Conservation (phyloP, 2,329 filamentous ascomycete genomes). For the Aspergillus tamarii region DNA sequence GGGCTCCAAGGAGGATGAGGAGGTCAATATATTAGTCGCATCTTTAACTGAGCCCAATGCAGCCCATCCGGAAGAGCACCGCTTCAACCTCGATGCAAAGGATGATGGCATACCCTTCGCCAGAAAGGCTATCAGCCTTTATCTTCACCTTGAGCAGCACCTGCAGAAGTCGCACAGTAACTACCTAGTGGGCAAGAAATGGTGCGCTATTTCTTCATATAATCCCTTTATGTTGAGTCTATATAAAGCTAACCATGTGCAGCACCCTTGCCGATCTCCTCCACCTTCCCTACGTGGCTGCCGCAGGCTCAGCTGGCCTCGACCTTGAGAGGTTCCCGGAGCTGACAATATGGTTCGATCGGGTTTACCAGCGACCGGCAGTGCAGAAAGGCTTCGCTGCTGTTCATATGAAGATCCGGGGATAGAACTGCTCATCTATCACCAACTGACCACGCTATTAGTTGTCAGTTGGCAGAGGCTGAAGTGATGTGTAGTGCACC, state of each 20-base stretch:
- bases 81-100: background rate
- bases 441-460: background rate
- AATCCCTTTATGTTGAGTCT: no score
- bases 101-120: conserved; percentile 1
- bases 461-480: background rate
- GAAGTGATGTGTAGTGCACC: background rate
- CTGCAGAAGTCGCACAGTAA: conserved; percentile 7
- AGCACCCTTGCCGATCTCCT: conserved; percentile 19
- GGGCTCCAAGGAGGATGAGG: conserved; percentile 1
- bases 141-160: conserved; percentile 16
- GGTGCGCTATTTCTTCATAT: conserved; percentile 9
- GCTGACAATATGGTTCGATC: conserved; percentile 20
- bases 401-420: background rate
- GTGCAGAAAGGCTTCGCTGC: background rate
- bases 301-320: conserved; percentile 7
- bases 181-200: conserved; percentile 18
- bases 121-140: conserved; percentile 12
- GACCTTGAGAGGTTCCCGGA: conserved; percentile 19
- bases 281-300: conserved; percentile 14
- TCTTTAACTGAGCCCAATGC: background rate
- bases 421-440: background rate
- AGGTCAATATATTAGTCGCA: conserved; percentile 6
- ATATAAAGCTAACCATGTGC: background rate
- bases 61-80: background rate
- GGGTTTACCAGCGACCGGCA: conserved; percentile 2